Evolutionary conservation across 2,329 filamentous ascomycete species (phyloP).

Genomic region (Hymenoscyphus occultus): DNA sequence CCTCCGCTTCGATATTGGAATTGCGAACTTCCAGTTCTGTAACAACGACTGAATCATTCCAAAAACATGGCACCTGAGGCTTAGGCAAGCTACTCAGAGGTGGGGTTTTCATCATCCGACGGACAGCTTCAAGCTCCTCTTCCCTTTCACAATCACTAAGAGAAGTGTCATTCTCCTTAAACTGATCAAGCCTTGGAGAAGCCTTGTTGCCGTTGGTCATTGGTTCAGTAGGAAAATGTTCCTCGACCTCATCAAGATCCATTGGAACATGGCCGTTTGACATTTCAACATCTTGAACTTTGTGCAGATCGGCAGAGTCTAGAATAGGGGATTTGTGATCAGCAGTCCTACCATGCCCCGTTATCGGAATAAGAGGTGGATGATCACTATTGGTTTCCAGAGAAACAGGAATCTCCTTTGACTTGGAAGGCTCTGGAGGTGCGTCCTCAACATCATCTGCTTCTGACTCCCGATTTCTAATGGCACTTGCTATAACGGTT

Average conservation of each 20-base stretch:
- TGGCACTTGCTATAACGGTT: not conserved
- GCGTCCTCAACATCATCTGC: not conserved
- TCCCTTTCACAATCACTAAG: constrained; percentile 25
- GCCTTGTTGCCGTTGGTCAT: not conserved
- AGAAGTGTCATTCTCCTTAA: constrained; percentile 26
- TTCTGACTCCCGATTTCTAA: not conserved
- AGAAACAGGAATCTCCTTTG: not conserved
- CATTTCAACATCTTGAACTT: constrained; percentile 2
- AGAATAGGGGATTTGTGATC: not conserved
- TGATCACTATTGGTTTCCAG: not conserved
- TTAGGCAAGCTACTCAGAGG: constrained; percentile 30
- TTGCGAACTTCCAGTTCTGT: constrained; percentile 24
- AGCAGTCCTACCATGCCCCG: not conserved
- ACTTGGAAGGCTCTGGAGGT: not conserved
- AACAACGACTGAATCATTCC: constrained; percentile 29
- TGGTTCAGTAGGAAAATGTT: not conserved
- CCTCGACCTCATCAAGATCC: constrained; percentile 4
- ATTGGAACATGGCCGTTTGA: constrained; percentile 7
- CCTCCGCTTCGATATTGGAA: constrained; percentile 18
- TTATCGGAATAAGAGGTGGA: not conserved
- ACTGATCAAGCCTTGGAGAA: constrained; percentile 9
- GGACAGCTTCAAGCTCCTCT: constrained; percentile 28
- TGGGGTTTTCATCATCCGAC: constrained; percentile 35
- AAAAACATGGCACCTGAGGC: constrained; percentile 25
- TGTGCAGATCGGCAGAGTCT: not conserved